Percentiles rank a stretch among this genome's conserved stretches.
These are phyloP conservation scores for Dryas octopetala DNA, from an alignment of 306 rosid species.

Conservation along the genomic window DNA sequence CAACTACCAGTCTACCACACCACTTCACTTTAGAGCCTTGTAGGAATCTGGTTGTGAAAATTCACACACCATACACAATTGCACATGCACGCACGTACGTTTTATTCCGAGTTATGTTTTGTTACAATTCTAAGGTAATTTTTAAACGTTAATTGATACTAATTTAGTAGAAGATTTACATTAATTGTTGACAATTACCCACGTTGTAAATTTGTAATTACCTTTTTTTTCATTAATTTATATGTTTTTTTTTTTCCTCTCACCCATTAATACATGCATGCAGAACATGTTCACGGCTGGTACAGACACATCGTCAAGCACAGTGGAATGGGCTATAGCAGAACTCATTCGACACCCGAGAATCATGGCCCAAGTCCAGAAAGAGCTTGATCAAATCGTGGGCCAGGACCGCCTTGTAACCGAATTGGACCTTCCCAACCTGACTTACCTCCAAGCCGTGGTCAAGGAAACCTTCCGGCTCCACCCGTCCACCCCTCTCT, in stretches of 20 bases:
- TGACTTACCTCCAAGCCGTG: slow-evolving; percentile 73
- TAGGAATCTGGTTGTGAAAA: no score
- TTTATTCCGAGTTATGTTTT: no score
- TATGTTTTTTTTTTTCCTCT: not conserved
- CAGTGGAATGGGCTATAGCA: slow-evolving; percentile 75
- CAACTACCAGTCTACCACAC: no score
- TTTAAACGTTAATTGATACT: no score
- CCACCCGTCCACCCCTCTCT: slow-evolving; percentile 91
- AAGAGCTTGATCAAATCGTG: slow-evolving; percentile 56
- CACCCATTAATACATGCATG: not conserved
- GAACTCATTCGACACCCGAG: slow-evolving; percentile 57
- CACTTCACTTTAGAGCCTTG: no score
- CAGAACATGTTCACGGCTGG: slow-evolving; percentile 74
- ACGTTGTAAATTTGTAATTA: no score
- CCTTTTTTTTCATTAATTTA: no score
- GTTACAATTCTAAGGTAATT: no score
- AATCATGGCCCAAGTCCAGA: slow-evolving; percentile 43
- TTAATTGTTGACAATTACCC: no score
- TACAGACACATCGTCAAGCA: slow-evolving; percentile 81
- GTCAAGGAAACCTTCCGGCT: slow-evolving; percentile 78
- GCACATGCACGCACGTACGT: no score
- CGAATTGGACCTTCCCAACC: slow-evolving; percentile 48
- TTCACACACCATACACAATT: no score
- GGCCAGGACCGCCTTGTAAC: slow-evolving; percentile 53
- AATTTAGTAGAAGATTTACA: no score